Percentiles rank a stretch among this genome's conserved stretches.
These are phyloP conservation scores for Ophiocordyceps robertsii DNA, from an alignment of 2,329 filamentous ascomycete species.

Conservation along the genomic window DNA sequence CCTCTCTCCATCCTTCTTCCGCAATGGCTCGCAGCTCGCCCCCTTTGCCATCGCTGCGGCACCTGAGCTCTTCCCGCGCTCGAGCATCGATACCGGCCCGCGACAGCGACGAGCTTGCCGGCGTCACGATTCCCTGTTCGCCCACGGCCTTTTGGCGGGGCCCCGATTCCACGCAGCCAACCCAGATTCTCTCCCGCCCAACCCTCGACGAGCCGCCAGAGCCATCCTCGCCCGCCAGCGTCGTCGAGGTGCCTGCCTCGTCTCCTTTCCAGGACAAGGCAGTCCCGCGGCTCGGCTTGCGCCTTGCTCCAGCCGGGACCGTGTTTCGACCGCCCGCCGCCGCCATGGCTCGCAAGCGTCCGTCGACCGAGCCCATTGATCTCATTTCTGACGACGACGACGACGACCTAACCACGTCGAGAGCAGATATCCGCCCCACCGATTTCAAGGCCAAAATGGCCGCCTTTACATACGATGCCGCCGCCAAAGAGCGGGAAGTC, in stretches of 20 bases:
- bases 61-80: conserved; percentile 13
- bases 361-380: conserved; percentile 28
- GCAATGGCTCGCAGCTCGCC: conserved; percentile 17
- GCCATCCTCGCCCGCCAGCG: conserved; percentile 29
- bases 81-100: conserved; percentile 12
- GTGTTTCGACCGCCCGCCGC: conserved; percentile 41
- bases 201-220: conserved; percentile 15
- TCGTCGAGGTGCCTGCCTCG: conserved; percentile 76
- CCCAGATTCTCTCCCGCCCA: conserved; percentile 30
- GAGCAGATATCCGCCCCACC: conserved; percentile 51
- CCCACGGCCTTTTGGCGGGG: conserved; percentile 21
- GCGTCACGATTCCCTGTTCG: conserved; percentile 31
- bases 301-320: conserved; percentile 68
- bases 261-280: conserved; percentile 50
- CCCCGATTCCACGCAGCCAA: conserved; percentile 27
- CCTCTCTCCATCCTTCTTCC: not conserved
- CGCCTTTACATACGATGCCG: conserved; percentile 33
- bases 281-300: conserved; percentile 27
- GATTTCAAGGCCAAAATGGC: conserved; percentile 30
- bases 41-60: conserved; percentile 16
- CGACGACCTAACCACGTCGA: conserved; percentile 30
- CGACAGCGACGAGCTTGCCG: conserved; percentile 31
- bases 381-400: conserved; percentile 39
- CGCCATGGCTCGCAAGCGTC: conserved; percentile 17
- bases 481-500: conserved; percentile 23